Evolutionary conservation across 768 basidiomycete species (phyloP).

Genomic region (Tylopilus intermedius): DNA sequence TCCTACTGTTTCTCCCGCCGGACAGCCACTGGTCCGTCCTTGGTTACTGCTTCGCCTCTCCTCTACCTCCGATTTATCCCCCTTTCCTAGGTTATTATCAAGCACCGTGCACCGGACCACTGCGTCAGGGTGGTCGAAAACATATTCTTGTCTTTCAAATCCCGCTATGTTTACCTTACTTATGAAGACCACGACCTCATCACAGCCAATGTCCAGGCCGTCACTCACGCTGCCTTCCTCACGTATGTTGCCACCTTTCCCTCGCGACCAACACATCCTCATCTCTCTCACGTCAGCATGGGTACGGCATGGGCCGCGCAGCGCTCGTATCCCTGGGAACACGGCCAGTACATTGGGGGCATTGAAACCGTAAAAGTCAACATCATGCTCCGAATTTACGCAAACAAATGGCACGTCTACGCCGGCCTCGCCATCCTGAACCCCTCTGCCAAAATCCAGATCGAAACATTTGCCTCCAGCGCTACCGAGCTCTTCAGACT

Average conservation of each 20-base stretch:
- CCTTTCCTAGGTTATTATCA: conserved; percentile 70
- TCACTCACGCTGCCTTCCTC: conserved; percentile 95
- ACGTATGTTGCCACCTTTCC: conserved; percentile 47
- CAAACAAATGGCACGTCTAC: conserved; percentile 98
- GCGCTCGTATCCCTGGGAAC: conserved; percentile 88
- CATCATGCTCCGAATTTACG: conserved; percentile 91
- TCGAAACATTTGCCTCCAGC: conserved; percentile 84
- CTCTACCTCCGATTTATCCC: too few species aligned
- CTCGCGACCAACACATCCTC: conserved; percentile 1
- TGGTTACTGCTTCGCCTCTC: background rate
- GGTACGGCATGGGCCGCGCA: conserved; percentile 90
- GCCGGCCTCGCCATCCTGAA: conserved; percentile 98
- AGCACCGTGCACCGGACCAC: conserved; percentile 74
- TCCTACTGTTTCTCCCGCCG: conserved; percentile 79
- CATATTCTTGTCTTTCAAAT: conserved; percentile 73
- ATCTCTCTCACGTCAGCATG: conserved; percentile 57
- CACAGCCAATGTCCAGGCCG: conserved; percentile 97
- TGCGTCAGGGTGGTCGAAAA: conserved; percentile 74
- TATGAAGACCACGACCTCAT: conserved; percentile 96
- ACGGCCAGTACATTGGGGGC: conserved; percentile 90
- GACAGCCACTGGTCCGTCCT: conserved; percentile 78
- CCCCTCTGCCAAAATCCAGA: conserved; percentile 81
- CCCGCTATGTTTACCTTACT: conserved; percentile 86
- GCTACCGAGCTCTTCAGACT: conserved; percentile 91
- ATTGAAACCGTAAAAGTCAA: conserved; percentile 98